Evolutionary conservation across 1,284 basidiomycete species (phyloP).

Genomic region (Rhodotorula sp.): DNA sequence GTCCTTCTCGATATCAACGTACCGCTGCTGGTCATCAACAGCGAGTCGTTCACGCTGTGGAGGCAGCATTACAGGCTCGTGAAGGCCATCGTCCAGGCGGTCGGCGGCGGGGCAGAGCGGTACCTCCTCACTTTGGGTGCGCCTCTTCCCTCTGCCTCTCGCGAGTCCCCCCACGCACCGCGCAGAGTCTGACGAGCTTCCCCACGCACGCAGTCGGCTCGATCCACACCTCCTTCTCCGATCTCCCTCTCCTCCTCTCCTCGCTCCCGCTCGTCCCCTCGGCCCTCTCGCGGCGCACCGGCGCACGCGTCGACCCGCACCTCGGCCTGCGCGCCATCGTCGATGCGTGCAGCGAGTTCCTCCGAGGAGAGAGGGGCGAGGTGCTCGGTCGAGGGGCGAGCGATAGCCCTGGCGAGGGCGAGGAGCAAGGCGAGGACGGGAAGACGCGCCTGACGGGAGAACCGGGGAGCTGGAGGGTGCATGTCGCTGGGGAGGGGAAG

Average conservation of each 20-base stretch:
- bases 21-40: slow-evolving; percentile 54
- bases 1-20: slow-evolving; percentile 44
- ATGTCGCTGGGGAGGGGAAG: not conserved
- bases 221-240: slow-evolving; percentile 48
- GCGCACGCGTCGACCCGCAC: slow-evolving; percentile 38
- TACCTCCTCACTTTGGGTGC: slow-evolving; percentile 36
- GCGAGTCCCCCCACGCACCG: not conserved
- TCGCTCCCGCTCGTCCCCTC: slow-evolving; percentile 24
- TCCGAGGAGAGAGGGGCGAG: not conserved
- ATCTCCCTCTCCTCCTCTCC: slow-evolving; percentile 45
- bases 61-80: slow-evolving; percentile 46
- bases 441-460: slow-evolving; percentile 18
- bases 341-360: slow-evolving; percentile 23
- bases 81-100: slow-evolving; percentile 46
- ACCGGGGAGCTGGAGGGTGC: slow-evolving; percentile 15
- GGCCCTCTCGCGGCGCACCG: slow-evolving; percentile 47
- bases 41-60: slow-evolving; percentile 53
- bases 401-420: slow-evolving; percentile 22
- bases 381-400: slow-evolving; percentile 14
- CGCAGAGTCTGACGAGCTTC: not conserved
- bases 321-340: slow-evolving; percentile 12
- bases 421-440: slow-evolving; percentile 3
- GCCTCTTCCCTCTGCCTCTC: not conserved
- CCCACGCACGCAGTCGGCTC: slow-evolving; percentile 39
- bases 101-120: slow-evolving; percentile 24